Conservation (phyloP, 106 monocot genomes). For the Iris macrosiphon region DNA sequence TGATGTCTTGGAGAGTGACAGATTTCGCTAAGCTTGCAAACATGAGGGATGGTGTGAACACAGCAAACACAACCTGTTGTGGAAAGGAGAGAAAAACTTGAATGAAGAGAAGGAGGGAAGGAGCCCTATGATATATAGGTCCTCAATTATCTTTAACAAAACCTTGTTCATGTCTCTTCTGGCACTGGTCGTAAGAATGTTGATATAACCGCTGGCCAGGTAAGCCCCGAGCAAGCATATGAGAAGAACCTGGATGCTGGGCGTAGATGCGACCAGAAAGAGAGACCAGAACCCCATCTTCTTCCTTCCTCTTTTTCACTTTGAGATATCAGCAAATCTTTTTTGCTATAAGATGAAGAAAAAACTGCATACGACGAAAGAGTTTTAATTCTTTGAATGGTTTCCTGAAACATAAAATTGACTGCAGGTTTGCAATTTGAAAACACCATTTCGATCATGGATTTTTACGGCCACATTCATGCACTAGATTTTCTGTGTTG, state of each 20-base stretch:
- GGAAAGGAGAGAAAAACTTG: background rate
- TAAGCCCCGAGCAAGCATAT: slow-evolving; percentile 70
- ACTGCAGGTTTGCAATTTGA: no score
- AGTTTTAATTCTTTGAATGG: no score
- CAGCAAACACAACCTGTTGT: slow-evolving; percentile 40
- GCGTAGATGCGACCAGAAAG: slow-evolving; percentile 60
- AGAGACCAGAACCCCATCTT: slow-evolving; percentile 54
- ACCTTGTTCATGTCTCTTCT: slow-evolving; percentile 80
- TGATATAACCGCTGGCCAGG: slow-evolving; percentile 42
- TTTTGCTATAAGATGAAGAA: no score
- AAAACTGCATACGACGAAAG: no score
- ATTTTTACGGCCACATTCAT: no score
- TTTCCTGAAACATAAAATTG: no score
- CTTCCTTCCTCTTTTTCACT: slow-evolving; percentile 1
- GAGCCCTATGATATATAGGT: background rate
- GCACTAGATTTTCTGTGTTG: no score
- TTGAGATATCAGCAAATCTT: no score
- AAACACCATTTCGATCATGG: no score
- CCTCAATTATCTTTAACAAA: background rate
- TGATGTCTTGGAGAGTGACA: slow-evolving; percentile 43
- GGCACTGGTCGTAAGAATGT: slow-evolving; percentile 37
- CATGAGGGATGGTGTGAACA: slow-evolving; percentile 45
- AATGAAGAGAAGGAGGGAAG: background rate
- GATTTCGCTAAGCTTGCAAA: slow-evolving; percentile 50
- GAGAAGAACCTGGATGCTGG: slow-evolving; percentile 61